A percentile compares a stretch with the other conserved stretches of the same genome.
These are phyloP conservation scores for Cynanchum wilfordii DNA, from an alignment of 257 asterid species.

Conservation along the genomic window DNA sequence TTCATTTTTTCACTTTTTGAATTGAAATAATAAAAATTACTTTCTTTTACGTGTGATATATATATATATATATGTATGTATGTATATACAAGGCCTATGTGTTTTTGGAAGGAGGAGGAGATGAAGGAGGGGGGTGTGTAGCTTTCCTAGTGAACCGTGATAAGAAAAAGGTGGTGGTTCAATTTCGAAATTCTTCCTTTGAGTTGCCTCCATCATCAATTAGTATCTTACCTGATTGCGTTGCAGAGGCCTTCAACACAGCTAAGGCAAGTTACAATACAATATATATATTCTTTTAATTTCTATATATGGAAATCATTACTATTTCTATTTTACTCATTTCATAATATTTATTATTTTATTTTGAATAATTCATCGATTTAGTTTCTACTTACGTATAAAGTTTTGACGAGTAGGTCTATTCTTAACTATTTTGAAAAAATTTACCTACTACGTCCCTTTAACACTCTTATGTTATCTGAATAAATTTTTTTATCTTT, in stretches of 20 bases:
- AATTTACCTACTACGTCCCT: no score
- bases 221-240: slow-evolving; percentile 88
- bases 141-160: slow-evolving; percentile 75
- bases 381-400: no score
- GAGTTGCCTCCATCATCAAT: slow-evolving; percentile 62
- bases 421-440: no score
- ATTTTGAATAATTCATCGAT: no score
- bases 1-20: not conserved
- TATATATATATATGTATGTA: no score
- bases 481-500: no score
- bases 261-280: slow-evolving; percentile 51
- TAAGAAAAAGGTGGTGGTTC: slow-evolving; percentile 27
- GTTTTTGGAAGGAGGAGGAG: slow-evolving; percentile 39
- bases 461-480: no score
- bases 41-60: not conserved
- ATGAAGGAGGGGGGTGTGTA: slow-evolving; percentile 55
- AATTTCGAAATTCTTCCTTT: slow-evolving; percentile 41
- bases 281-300: no score
- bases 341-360: no score
- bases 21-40: not conserved
- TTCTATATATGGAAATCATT: no score
- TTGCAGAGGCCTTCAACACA: slow-evolving; percentile 63
- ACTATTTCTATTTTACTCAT: no score
- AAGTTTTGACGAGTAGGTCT: no score
- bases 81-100: slow-evolving; percentile 45